Percentiles rank a stretch among this genome's conserved stretches.
These are phyloP conservation scores for Phlebopus sp. DNA, from an alignment of 1,284 basidiomycete genomes.

Conservation along the genomic window DNA sequence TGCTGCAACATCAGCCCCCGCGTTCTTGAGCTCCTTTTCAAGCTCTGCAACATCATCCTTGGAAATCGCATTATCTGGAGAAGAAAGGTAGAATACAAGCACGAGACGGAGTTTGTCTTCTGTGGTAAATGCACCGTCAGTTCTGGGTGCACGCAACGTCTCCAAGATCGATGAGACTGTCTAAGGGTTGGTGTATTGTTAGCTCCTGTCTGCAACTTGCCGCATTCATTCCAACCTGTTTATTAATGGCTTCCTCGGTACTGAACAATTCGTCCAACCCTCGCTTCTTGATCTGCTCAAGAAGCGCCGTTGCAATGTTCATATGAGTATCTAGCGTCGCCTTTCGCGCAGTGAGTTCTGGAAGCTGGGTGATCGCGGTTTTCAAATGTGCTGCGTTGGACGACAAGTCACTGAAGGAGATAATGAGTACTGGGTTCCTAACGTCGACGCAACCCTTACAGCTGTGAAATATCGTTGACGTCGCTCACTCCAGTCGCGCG, in stretches of 20 bases:
- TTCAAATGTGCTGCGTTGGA: constrained; percentile 95
- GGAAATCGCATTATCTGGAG: constrained; percentile 73
- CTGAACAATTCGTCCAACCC: constrained; percentile 97
- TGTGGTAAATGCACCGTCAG: constrained; percentile 65
- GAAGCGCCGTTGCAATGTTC: constrained; percentile 96
- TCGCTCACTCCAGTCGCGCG: constrained; percentile 95
- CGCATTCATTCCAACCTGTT: constrained; percentile 53
- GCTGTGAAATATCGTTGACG: constrained; percentile 91
- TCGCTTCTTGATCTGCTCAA: constrained; percentile 95
- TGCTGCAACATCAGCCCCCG: constrained; percentile 79
- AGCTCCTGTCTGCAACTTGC: constrained; percentile 1
- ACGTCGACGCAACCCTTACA: constrained; percentile 51
- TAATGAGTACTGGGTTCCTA: not conserved
- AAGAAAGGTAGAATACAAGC: constrained; percentile 91
- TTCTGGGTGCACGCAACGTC: constrained; percentile 66
- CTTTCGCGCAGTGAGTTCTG: constrained; percentile 95
- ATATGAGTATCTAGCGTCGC: constrained; percentile 97
- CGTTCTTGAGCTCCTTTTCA: constrained; percentile 80
- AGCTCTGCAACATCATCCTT: constrained; percentile 88
- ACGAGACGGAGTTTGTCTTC: constrained; percentile 92
- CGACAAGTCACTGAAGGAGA: constrained; percentile 73
- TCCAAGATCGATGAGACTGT: constrained; percentile 82
- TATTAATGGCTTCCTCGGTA: constrained; percentile 87
- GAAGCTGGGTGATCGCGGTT: constrained; percentile 97
- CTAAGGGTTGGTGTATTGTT: constrained; percentile 35